These are phyloP conservation scores for Metschnikowia bowlesiae DNA, from an alignment of 805 yeast genomes.

Conservation along the genomic window DNA sequence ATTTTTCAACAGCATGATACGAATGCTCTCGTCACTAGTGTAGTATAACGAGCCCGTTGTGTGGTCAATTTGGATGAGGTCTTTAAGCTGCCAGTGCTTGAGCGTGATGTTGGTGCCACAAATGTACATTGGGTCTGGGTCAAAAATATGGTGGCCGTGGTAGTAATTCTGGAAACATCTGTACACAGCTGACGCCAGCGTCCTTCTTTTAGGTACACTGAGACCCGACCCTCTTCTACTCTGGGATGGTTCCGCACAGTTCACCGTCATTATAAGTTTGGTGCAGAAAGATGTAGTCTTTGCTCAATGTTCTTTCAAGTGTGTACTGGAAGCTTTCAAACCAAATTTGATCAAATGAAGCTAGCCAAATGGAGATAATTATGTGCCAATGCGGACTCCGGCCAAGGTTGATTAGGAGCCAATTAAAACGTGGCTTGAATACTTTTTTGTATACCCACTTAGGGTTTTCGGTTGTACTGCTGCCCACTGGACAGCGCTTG, in stretches of 20 bases:
- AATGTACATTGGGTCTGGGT: conserved; percentile 34
- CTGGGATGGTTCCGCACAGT: not conserved
- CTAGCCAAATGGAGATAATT: no score
- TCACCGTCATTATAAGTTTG: not conserved
- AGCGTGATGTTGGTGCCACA: conserved; percentile 28
- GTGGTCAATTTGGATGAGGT: conserved; percentile 53
- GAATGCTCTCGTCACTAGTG: conserved; percentile 53
- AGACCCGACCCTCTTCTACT: conserved; percentile 2
- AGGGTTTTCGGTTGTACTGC: no score
- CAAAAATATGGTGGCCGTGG: conserved; percentile 34
- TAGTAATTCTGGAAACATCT: conserved; percentile 42
- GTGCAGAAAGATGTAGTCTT: no score
- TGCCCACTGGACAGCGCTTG: no score
- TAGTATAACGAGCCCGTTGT: conserved; percentile 48
- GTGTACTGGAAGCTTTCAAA: no score
- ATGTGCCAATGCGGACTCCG: no score
- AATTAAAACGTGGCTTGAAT: no score
- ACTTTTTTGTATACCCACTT: no score
- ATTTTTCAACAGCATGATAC: conserved; percentile 8
- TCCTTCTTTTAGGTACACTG: conserved; percentile 2
- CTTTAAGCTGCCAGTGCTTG: conserved; percentile 79
- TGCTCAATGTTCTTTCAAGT: no score
- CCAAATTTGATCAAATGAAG: no score
- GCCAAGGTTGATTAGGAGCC: no score
- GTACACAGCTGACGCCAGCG: conserved; percentile 6